These are phyloP conservation scores for Xerocomellus dryophilus DNA, from an alignment of 768 basidiomycete species.

Conservation along the genomic window DNA sequence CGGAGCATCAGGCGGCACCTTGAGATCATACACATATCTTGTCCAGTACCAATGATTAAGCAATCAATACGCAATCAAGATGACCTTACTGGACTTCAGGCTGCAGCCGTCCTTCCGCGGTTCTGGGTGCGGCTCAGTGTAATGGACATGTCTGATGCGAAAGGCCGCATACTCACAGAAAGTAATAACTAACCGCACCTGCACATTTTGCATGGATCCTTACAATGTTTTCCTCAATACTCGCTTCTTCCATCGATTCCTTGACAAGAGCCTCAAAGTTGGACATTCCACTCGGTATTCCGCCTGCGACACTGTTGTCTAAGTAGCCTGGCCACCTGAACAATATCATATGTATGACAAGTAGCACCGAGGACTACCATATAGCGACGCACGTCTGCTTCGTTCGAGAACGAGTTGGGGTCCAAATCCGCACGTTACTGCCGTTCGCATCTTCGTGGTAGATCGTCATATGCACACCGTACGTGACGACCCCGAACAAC, in stretches of 20 bases:
- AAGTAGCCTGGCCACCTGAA: conserved; percentile 77
- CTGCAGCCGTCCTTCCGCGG: conserved; percentile 59
- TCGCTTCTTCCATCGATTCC: conserved; percentile 93
- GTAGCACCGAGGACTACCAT: not conserved
- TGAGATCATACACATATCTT: conserved; percentile 84
- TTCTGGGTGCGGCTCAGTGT: conserved; percentile 14
- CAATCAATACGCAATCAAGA: not conserved
- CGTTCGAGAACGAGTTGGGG: conserved; percentile 77
- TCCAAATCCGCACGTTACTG: conserved; percentile 64
- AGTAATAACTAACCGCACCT: conserved; percentile 82
- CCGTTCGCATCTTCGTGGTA: conserved; percentile 44
- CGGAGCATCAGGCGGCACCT: conserved; percentile 52
- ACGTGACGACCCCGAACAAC: conserved; percentile 86
- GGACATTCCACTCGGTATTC: conserved; percentile 77
- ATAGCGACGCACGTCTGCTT: conserved; percentile 75
- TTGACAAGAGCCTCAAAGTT: conserved; percentile 77
- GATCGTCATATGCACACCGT: conserved; percentile 88
- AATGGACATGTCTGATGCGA: not conserved
- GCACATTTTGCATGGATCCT: conserved; percentile 53
- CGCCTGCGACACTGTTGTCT: conserved; percentile 91
- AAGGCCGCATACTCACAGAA: conserved; percentile 42
- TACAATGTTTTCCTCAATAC: conserved; percentile 64
- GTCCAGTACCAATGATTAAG: not conserved
- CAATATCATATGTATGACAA: not conserved
- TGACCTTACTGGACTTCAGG: conserved; percentile 75